These are phyloP conservation scores for Microcyclospora pomicola DNA, from an alignment of 2,329 filamentous ascomycete species.

Conservation along the genomic window DNA sequence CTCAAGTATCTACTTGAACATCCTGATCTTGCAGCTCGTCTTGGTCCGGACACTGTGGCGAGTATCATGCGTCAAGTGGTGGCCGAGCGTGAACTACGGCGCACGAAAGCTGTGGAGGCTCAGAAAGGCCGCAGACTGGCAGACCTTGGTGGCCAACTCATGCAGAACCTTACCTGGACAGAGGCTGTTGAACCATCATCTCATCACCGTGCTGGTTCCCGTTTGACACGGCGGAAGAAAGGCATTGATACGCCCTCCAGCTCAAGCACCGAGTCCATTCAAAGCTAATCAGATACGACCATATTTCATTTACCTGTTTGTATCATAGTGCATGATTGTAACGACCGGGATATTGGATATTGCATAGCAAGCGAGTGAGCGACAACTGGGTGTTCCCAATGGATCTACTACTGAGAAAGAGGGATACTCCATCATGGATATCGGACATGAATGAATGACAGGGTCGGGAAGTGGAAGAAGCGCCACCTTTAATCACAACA, in stretches of 20 bases:
- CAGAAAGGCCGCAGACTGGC: not conserved
- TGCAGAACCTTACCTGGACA: conserved; percentile 18
- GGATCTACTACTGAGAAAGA: no score
- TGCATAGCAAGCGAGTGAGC: no score
- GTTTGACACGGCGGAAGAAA: conserved; percentile 16
- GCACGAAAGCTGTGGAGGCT: conserved; percentile 17
- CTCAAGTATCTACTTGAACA: conserved; percentile 54
- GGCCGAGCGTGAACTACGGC: conserved; percentile 28
- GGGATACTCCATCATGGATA: no score
- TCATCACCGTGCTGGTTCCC: conserved; percentile 25
- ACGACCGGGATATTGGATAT: no score
- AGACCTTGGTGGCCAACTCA: conserved; percentile 3
- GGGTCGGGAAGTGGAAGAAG: no score
- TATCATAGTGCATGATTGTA: no score
- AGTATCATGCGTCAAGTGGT: conserved; percentile 30
- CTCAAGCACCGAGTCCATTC: conserved; percentile 3
- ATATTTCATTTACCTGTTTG: no score
- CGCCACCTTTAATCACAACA: no score
- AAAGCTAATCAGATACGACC: no score
- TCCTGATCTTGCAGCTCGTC: conserved; percentile 35
- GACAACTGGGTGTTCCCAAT: no score
- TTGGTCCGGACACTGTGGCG: conserved; percentile 27
- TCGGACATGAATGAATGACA: no score
- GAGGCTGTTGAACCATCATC: conserved; percentile 26
- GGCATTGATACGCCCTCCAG: conserved; percentile 20